Evolutionary conservation across 371 early-diverging fungal species (phyloP).

Genomic region (Mucor irregularis): DNA sequence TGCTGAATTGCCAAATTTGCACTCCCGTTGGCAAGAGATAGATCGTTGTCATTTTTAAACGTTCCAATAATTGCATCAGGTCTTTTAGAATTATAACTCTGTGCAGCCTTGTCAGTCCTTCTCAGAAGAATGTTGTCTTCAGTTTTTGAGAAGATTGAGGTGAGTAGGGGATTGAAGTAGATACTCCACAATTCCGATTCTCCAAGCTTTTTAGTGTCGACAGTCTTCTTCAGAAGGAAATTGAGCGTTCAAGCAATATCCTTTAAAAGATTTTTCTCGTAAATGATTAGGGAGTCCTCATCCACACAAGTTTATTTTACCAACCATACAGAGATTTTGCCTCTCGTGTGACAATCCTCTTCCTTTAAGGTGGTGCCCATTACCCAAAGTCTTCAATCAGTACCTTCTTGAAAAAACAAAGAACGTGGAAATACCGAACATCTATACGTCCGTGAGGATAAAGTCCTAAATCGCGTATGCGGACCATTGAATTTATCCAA

Average conservation of each 20-base stretch:
- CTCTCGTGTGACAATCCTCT: too few species aligned
- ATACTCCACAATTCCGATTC: conserved; percentile 7
- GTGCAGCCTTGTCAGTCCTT: conserved; percentile 8
- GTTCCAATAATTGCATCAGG: conserved; percentile 5
- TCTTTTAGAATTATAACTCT: background rate
- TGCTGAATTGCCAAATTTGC: background rate
- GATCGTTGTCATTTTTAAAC: background rate
- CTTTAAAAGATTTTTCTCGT: background rate
- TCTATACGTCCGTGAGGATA: too few species aligned
- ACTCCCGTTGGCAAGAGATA: conserved; percentile 8
- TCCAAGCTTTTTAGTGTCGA: conserved; percentile 1
- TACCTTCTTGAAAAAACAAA: too few species aligned
- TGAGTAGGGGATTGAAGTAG: background rate
- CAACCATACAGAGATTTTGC: too few species aligned
- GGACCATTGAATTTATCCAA: too few species aligned
- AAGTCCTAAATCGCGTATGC: too few species aligned
- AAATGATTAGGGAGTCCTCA: too few species aligned
- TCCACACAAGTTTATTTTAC: too few species aligned
- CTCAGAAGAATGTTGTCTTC: background rate
- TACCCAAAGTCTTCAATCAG: too few species aligned
- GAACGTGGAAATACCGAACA: too few species aligned
- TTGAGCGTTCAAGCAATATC: conserved; percentile 2
- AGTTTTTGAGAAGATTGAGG: background rate
- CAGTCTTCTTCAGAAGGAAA: background rate
- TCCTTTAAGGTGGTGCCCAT: too few species aligned